Conservation (phyloP, 2,329 filamentous ascomycete genomes). For the Talaromyces funiculosus region DNA sequence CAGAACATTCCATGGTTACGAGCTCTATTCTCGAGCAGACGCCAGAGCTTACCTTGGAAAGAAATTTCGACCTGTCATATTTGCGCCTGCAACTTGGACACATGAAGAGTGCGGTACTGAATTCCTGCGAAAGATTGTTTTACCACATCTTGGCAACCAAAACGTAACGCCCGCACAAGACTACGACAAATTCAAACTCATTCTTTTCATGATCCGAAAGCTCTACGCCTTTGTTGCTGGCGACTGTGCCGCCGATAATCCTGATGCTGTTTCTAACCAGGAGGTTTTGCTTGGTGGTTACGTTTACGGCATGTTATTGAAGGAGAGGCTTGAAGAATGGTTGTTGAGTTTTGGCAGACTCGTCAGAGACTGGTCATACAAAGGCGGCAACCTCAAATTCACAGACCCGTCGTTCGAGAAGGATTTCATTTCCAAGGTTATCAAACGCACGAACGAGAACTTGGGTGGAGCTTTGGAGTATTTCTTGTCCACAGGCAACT, state of each 20-base stretch:
- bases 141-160: conserved; percentile 84
- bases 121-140: conserved; percentile 80
- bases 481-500: conserved; percentile 91
- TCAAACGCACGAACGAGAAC: conserved; percentile 79
- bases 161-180: conserved; percentile 80
- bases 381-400: conserved; percentile 55
- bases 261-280: conserved; percentile 93
- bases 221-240: conserved; percentile 88
- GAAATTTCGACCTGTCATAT: conserved; percentile 85
- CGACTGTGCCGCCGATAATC: conserved; percentile 89
- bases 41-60: conserved; percentile 81
- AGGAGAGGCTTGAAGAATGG: conserved; percentile 90
- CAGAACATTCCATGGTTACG: conserved; percentile 88
- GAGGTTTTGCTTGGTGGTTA: conserved; percentile 91
- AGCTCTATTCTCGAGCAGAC: conserved; percentile 71
- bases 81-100: conserved; percentile 74
- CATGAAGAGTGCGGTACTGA: conserved; percentile 87
- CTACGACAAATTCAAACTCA: conserved; percentile 84
- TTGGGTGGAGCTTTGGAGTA: conserved; percentile 84
- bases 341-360: conserved; percentile 58
- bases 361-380: conserved; percentile 51
- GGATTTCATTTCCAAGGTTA: conserved; percentile 72
- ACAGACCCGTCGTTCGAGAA: conserved; percentile 69
- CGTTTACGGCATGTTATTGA: conserved; percentile 89
- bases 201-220: conserved; percentile 94